Base-by-base conservation (phyloP, 176 grass and related monocot species). In the Triticum turgidum region DNA sequence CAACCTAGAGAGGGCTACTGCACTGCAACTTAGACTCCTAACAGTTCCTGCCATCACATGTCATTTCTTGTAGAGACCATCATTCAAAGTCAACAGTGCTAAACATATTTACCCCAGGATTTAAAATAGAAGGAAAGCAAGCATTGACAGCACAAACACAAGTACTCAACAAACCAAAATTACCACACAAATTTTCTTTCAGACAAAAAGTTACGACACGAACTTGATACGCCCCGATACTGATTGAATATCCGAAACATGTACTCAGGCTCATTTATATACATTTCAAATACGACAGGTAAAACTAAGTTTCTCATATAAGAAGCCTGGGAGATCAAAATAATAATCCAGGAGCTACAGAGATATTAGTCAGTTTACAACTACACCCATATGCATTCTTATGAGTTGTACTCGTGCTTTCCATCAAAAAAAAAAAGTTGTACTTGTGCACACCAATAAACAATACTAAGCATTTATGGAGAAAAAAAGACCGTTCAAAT, bases 111-210 rank as follows among this genome's bases (percentile, higher is more conserved):
- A 81, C 42, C 21, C 2, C 8, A 0, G 4, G 44, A 49, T 49
- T n/a, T 10, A 4, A 85, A 70, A 78, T 51, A 67, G 21, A 80
- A 75, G 25, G 42, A 76, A 75, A 89, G 69, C 44, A 81, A 59
- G 14, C 35, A 69, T 29, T 80, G 18, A 9, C 22, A 65, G 30
- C 38, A 25, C 44, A 33, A 66, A 37, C 65, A 35, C 65, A 75
- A 82, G 37, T 17, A 61, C 15, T 25, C 18, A 47, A 27, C 49
- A 59, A 69, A 76, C 58, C 4, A 34, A 84, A 76, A 65, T 11
- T 65, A 7, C 65, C 76, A 18, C 45, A 22, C 65, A 75, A 42
- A 39, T 10, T 12, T 33, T 25, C 49, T 14, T 34, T 7, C 37
- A 45, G 74, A 68, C 7, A 76, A 84, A 63, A 65, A 51, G 9